Percentiles rank a stretch among this genome's conserved stretches.
These are phyloP conservation scores for Ramularia endophylla DNA, from an alignment of 2,329 filamentous ascomycete genomes.

Conservation along the genomic window DNA sequence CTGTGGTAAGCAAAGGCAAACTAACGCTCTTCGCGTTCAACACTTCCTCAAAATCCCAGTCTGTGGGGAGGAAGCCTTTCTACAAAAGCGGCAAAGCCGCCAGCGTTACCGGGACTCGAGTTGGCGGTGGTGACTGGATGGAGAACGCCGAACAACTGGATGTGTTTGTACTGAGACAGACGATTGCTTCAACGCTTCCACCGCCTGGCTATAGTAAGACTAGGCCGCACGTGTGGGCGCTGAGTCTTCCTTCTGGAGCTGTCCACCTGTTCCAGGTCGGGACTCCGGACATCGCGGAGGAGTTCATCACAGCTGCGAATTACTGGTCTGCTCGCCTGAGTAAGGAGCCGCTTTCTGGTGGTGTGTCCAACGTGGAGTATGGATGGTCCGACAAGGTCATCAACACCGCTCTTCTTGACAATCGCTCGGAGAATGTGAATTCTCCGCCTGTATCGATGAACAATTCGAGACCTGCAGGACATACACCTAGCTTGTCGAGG, in stretches of 20 bases:
- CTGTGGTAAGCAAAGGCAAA: conserved; percentile 90
- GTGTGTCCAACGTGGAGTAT: conserved; percentile 95
- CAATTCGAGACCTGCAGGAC: conserved; percentile 16
- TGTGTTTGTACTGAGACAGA: conserved; percentile 82
- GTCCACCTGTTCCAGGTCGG: conserved; percentile 98
- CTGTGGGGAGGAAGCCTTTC: conserved; percentile 32
- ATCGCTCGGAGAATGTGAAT: conserved; percentile 20
- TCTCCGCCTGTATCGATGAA: conserved; percentile 30
- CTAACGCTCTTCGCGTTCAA: conserved; percentile 93
- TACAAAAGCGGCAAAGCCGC: conserved; percentile 26
- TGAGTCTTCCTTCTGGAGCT: conserved; percentile 85
- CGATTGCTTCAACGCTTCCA: conserved; percentile 83
- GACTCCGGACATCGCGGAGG: conserved; percentile 86
- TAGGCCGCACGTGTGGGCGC: conserved; percentile 86
- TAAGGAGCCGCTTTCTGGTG: conserved; percentile 86
- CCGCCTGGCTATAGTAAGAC: conserved; percentile 88
- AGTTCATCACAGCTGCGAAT: conserved; percentile 91
- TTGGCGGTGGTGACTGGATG: conserved; percentile 97
- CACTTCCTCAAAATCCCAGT: conserved; percentile 52
- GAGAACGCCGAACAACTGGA: conserved; percentile 89
- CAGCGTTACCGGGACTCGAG: conserved; percentile 53
- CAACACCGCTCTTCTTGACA: conserved; percentile 41
- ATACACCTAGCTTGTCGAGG: conserved; percentile 21
- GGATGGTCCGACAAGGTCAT: conserved; percentile 89
- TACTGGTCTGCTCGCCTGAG: conserved; percentile 96